phyloP scores from a whole-genome alignment of 306 rosid species.

The Begonia loranthoides region DNA sequence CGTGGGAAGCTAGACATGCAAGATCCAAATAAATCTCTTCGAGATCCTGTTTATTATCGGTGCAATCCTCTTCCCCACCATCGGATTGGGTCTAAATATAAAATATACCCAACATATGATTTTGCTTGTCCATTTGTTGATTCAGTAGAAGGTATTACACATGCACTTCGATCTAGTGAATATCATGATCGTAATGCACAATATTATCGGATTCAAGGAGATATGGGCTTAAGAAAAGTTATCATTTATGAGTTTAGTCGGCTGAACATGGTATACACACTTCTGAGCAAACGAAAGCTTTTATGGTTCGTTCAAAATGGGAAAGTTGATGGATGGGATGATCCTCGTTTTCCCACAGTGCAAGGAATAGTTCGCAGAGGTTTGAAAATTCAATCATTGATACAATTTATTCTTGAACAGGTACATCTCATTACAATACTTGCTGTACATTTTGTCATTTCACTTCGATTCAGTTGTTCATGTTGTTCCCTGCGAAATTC shows the following conservation, averaged over 20 bases:
- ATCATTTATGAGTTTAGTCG: constrained; percentile 82
- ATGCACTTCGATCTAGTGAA: constrained; percentile 93
- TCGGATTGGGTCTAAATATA: constrained; percentile 83
- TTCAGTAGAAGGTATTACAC: constrained; percentile 69
- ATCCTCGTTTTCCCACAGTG: constrained; percentile 85
- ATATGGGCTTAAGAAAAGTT: constrained; percentile 71
- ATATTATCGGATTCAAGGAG: constrained; percentile 66
- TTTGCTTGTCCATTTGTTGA: constrained; percentile 94
- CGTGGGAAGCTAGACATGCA: constrained; percentile 96
- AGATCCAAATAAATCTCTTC: constrained; percentile 77
- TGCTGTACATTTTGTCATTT: too few species aligned
- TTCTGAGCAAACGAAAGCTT: constrained; percentile 91
- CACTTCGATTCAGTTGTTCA: too few species aligned
- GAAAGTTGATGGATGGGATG: constrained; percentile 94
- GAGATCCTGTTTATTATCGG: constrained; percentile 95
- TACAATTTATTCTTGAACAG: constrained; percentile 91
- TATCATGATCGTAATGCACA: constrained; percentile 93
- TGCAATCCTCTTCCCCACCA: constrained; percentile 87
- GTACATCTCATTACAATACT: constrained; percentile 14
- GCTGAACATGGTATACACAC: constrained; percentile 86
- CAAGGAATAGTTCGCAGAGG: constrained; percentile 96
- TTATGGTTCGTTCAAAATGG: constrained; percentile 95
- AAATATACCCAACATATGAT: constrained; percentile 87
- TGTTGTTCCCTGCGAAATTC: too few species aligned
- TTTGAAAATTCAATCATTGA: constrained; percentile 68